Evolutionary conservation across 2,329 filamentous ascomycete species (phyloP).

Genomic region (Aspergillus sp.): DNA sequence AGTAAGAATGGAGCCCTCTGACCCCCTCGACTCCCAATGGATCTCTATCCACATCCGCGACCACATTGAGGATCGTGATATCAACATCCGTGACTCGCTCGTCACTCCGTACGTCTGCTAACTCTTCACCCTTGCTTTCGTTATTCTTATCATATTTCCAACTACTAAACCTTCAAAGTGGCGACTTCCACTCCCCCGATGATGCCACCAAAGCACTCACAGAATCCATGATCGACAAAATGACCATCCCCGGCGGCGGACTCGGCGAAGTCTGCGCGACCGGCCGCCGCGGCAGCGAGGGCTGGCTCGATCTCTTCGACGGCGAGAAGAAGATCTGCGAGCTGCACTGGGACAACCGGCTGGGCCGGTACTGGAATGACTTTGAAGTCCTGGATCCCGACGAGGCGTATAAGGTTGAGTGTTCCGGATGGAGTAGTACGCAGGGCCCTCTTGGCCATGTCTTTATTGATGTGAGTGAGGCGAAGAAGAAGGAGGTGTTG

Average conservation of each 20-base stretch:
- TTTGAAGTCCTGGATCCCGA: constrained; percentile 28
- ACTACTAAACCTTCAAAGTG: constrained; percentile 14
- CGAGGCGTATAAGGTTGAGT: constrained; percentile 27
- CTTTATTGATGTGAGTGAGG: constrained; percentile 26
- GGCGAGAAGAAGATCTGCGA: constrained; percentile 33
- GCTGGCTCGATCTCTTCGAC: constrained; percentile 33
- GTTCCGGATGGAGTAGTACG: constrained; percentile 31
- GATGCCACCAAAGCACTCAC: constrained; percentile 24
- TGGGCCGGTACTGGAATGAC: constrained; percentile 22
- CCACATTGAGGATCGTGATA: not conserved
- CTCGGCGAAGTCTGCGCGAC: constrained; percentile 32
- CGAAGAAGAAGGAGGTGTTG: constrained; percentile 20
- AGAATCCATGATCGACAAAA: constrained; percentile 31
- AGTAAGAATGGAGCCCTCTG: constrained; percentile 2
- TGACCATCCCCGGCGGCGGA: constrained; percentile 27
- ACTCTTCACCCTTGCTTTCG: not conserved
- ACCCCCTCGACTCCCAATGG: constrained; percentile 8
- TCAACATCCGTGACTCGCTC: constrained; percentile 5
- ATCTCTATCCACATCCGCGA: constrained; percentile 12
- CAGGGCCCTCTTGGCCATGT: constrained; percentile 32
- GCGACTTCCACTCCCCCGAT: constrained; percentile 27
- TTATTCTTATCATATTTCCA: not conserved
- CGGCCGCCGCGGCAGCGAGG: constrained; percentile 33
- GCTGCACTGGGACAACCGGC: constrained; percentile 33
- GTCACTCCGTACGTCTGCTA: not conserved